Base-by-base conservation (phyloP, 345 rosid species). In the Gossypium anomalum region DNA sequence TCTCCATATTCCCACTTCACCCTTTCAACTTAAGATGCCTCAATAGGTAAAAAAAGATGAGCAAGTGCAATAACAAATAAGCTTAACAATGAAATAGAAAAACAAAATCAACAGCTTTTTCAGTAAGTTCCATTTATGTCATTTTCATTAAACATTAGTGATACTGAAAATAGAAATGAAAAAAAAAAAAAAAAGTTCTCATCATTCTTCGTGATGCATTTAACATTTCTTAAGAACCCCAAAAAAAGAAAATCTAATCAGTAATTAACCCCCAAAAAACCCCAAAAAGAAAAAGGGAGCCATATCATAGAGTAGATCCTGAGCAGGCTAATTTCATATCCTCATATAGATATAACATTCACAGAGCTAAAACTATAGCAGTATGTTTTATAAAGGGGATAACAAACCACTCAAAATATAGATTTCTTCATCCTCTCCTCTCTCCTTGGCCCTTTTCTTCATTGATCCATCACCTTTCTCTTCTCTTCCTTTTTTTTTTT, bases 381-480 rank as follows among this genome's bases (percentile, higher is more conserved):
- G 29, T 65, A 13, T 45, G 41, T 14, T 60, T 52, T 62, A 11
- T 47, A 7, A 60, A 25, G 7, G 47, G 44, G 43, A 16, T 14
- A 62, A 55, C 63, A 49, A 68, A 59, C 44, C 48, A 51, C 6
- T 56, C n/a, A 27, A 20, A 57, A 23, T 57, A 57, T 57, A 57
- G 61, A 20, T 20, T 57, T 57, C 59, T 13, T 66, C 64, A 20
- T 69, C 77, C 14, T 10, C 67, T 12, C 12, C 62, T 79, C 80
- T 59, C 74, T 62, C 83, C 73, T 73, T 58, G 79, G 81, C 79
- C 76, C 75, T 67, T 69, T 43, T 59, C 77, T 61, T 67, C 75
- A 53, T 59, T 69, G 25, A 67, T 19, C 27, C 38, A 38, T 58
- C 19, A 59, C 38, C 38, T 11, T 59, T 23, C 13, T 45, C n/a